phyloP scores from a whole-genome alignment of 345 rosid genomes.

The Murraya paniculata region DNA sequence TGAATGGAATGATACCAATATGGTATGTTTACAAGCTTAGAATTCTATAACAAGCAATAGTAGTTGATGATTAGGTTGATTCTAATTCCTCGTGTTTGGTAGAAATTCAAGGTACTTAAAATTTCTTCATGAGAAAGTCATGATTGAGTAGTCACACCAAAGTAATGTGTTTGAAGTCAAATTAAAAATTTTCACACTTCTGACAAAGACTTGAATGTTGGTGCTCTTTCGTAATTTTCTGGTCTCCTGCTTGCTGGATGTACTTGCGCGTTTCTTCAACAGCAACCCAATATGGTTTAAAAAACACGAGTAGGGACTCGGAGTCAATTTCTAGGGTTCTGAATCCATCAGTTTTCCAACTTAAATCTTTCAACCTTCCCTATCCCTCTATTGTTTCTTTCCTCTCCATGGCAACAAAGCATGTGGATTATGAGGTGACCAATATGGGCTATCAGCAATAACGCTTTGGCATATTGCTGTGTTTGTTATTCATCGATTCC shows the following conservation, averaged over 20 bases:
- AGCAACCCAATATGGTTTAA: neutral
- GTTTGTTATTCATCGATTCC: neutral
- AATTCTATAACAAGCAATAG: neutral
- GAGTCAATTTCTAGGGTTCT: neutral
- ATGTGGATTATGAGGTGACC: conserved; percentile 20
- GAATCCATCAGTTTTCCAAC: neutral
- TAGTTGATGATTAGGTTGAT: conserved; percentile 13
- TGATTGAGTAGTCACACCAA: neutral
- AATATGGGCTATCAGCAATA: conserved; percentile 20
- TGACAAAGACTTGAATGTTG: neutral
- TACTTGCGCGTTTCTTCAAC: neutral
- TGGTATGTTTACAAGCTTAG: neutral
- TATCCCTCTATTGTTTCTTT: neutral
- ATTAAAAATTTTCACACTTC: neutral
- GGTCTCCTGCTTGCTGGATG: neutral
- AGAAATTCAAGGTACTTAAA: neutral
- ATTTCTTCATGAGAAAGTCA: conserved; percentile 5
- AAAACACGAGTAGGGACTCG: neutral
- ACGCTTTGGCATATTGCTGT: conserved; percentile 6
- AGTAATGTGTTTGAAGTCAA: conserved; percentile 7
- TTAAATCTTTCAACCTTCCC: neutral
- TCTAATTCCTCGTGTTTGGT: neutral
- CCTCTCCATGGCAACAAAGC: conserved; percentile 12
- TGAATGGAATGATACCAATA: conserved; percentile 11
- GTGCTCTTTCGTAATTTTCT: neutral